Evolutionary conservation across 176 grass and related monocot species (phyloP), one percentile per base, ranked within the genome.

Genomic region (Juncus inflexus): DNA sequence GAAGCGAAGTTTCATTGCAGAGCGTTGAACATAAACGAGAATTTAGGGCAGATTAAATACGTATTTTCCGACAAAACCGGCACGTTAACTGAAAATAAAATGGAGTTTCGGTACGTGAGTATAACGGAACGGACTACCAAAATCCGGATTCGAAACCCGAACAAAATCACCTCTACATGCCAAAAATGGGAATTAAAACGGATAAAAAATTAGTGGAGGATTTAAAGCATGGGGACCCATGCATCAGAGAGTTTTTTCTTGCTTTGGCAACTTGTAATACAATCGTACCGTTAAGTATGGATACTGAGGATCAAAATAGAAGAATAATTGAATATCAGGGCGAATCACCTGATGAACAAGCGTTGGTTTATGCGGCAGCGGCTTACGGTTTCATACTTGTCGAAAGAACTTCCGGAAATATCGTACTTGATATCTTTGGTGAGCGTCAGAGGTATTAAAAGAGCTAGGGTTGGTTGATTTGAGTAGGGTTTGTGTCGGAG

Each of bases 61-160:
- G 60, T 96, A 19, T 90, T 96, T 77, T 96, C 87, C 12, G 91
- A 96, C 60, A 96, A 96, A 75, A 96, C 91, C 9, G 91, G 91
- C 55, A 90, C 91, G 12, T 74, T 96, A 60, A 96, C 91, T 3
- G 83, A 96, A 61, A 90, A 96, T 63, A 96, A 88, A 81, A 90
- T 96, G 91, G 87, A 87, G 74, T 96, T 96, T 50, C 76, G 80
- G 58, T 90, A 77, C 10, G 84, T 74, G 4, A 90, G 79, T 84
- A 69, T 96, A 51, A 74, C 12, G 87, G 83, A 39, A 59, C 80
- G 0, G 91, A 90, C 78, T 96, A 87, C 69, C 85, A 79, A 57
- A 80, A 79, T 50, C 62, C 52, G 19, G 66, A 67, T 52, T 9
- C 61, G 66, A 42, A 73, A 66, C 45, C 64, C 76, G 81, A 62